phyloP scores from a whole-genome alignment of 257 asterid genomes.

The Cynanchum wilfordii region DNA sequence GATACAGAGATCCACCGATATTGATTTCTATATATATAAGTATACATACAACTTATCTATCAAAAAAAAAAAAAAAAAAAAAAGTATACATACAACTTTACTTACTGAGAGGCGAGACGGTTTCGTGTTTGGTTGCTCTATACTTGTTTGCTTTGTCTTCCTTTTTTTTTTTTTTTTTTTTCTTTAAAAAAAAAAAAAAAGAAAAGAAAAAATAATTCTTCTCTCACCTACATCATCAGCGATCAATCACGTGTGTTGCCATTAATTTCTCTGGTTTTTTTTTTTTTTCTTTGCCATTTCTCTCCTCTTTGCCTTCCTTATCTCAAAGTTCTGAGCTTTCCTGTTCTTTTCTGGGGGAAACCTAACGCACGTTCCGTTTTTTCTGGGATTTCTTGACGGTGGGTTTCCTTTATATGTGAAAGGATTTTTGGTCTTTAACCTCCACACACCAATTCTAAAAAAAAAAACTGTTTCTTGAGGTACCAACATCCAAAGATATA shows the following conservation, averaged over 20 bases:
- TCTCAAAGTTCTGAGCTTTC: conserved; percentile 7
- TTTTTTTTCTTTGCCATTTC: conserved; percentile 7
- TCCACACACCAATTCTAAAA: conserved; percentile 12
- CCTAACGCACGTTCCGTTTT: conserved; percentile 38
- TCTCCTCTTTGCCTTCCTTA: conserved; percentile 16
- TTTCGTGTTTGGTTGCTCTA: conserved; percentile 20
- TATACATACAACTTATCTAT: no score
- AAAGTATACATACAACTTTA: background rate
- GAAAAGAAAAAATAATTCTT: background rate
- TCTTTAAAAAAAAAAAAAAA: background rate
- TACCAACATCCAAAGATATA: background rate
- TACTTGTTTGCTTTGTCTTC: conserved; percentile 24
- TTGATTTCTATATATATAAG: no score
- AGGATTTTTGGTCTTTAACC: conserved; percentile 9
- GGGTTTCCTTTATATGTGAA: conserved; percentile 43
- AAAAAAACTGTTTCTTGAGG: background rate
- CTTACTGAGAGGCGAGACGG: conserved; percentile 15
- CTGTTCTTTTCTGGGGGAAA: conserved; percentile 20
- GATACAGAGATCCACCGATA: background rate
- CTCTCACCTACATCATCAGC: conserved; percentile 22
- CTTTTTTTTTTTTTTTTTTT: background rate
- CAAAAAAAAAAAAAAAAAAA: no score
- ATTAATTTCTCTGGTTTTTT: conserved; percentile 18
- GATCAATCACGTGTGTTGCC: conserved; percentile 46
- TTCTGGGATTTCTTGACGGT: conserved; percentile 48